Percentiles rank a stretch among this genome's conserved stretches.
Evolutionary conservation across 345 rosid genomes (phyloP).

Genomic region (Brassica cretica): DNA sequence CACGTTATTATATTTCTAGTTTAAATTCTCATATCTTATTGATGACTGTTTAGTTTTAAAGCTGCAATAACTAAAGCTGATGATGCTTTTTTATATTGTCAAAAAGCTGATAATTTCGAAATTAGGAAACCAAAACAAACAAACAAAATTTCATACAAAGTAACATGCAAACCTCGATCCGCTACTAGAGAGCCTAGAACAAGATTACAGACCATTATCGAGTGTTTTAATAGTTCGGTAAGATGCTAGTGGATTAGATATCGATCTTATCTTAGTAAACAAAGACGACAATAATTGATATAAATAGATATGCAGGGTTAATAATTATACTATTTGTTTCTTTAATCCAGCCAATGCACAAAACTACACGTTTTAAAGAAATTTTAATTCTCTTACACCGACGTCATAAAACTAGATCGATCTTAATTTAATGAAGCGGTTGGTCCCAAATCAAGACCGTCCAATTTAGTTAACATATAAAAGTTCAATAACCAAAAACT

Average conservation of each 20-base stretch:
- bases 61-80: conserved; percentile 31
- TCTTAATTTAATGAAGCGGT: conserved; percentile 23
- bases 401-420: conserved; percentile 27
- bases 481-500: conserved; percentile 1
- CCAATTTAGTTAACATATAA: conserved; percentile 22
- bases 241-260: conserved; percentile 36
- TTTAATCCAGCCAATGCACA: conserved; percentile 11
- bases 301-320: neutral
- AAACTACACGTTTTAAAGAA: conserved; percentile 28
- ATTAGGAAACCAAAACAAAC: conserved; percentile 36
- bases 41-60: conserved; percentile 35
- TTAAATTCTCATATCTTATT: conserved; percentile 32
- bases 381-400: neutral
- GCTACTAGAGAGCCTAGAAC: conserved; percentile 35
- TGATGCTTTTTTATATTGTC: conserved; percentile 21
- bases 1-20: conserved; percentile 33
- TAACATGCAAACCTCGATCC: conserved; percentile 46
- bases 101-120: conserved; percentile 42
- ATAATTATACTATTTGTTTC: neutral
- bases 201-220: neutral
- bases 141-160: conserved; percentile 38
- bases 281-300: conserved; percentile 29
- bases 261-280: conserved; percentile 6
- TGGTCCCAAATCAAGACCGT: conserved; percentile 35
- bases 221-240: conserved; percentile 30